Evolutionary conservation across 179 eudicot genomes (phyloP).

Genomic region (Actinidia arguta): DNA sequence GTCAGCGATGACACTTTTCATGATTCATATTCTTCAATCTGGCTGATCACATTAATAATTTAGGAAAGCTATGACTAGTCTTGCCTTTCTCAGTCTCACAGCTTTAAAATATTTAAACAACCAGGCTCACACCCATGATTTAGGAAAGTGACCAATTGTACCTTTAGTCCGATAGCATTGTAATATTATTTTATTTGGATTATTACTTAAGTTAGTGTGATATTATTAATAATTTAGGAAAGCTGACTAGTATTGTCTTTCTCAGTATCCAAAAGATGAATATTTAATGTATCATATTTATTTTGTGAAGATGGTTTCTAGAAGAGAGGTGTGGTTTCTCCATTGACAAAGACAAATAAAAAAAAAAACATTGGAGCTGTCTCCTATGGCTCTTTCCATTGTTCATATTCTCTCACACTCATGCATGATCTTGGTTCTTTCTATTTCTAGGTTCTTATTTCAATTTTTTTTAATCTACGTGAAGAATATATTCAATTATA

Average conservation of each 20-base stretch:
- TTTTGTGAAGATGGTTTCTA: neutral
- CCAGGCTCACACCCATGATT: neutral
- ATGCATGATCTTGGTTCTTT: no score
- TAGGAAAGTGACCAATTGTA: neutral
- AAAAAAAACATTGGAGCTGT: neutral
- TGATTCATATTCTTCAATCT: constrained; percentile 30
- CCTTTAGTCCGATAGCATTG: neutral
- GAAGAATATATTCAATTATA: no score
- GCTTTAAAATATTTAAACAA: neutral
- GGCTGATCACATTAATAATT: neutral
- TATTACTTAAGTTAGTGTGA: no score
- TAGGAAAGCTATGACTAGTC: neutral
- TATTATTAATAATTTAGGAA: neutral
- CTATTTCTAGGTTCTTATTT: no score
- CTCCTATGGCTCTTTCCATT: neutral
- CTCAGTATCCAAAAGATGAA: no score
- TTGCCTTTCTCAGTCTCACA: neutral
- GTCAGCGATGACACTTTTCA: constrained; percentile 41
- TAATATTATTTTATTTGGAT: no score
- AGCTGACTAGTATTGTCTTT: neutral
- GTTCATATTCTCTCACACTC: no score
- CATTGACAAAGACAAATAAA: neutral
- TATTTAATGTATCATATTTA: no score
- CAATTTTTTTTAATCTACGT: no score
- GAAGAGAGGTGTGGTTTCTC: neutral